Conservation (phyloP, 306 rosid species). For the Medicago arabica region DNA sequence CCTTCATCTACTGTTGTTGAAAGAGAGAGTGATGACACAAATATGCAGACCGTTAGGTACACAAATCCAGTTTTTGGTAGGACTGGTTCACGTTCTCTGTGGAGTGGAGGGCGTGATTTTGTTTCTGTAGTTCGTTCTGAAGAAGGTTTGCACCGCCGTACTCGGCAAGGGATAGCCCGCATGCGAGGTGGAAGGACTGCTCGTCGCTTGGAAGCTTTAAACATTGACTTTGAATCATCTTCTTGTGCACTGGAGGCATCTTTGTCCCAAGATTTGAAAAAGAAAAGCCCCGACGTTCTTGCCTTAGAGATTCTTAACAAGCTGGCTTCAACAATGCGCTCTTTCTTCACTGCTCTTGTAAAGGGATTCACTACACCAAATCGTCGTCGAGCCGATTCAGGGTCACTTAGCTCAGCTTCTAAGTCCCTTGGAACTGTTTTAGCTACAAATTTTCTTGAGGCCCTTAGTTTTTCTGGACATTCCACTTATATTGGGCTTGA, state of each 20-base stretch:
- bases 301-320: constrained; percentile 79
- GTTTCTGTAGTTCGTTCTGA: constrained; percentile 89
- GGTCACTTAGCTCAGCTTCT: constrained; percentile 81
- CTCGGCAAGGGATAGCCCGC: constrained; percentile 85
- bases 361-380: constrained; percentile 85
- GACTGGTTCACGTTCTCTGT: constrained; percentile 80
- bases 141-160: constrained; percentile 91
- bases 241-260: constrained; percentile 62
- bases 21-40: constrained; percentile 96
- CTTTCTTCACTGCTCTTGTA: constrained; percentile 91
- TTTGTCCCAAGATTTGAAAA: constrained; percentile 76
- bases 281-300: constrained; percentile 94
- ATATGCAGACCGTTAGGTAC: constrained; percentile 78
- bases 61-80: constrained; percentile 82
- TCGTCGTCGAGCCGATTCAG: constrained; percentile 91
- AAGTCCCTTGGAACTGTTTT: constrained; percentile 92
- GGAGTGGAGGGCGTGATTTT: constrained; percentile 93
- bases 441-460: constrained; percentile 85
- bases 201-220: constrained; percentile 78
- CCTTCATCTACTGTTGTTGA: constrained; percentile 67
- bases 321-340: constrained; percentile 82
- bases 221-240: constrained; percentile 79
- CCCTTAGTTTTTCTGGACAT: constrained; percentile 87
- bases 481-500: constrained; percentile 70
- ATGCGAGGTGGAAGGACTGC: constrained; percentile 89